Evolutionary conservation across 2,329 filamentous ascomycete genomes (phyloP).

Genomic region (Neophaeococcomyces aloes): DNA sequence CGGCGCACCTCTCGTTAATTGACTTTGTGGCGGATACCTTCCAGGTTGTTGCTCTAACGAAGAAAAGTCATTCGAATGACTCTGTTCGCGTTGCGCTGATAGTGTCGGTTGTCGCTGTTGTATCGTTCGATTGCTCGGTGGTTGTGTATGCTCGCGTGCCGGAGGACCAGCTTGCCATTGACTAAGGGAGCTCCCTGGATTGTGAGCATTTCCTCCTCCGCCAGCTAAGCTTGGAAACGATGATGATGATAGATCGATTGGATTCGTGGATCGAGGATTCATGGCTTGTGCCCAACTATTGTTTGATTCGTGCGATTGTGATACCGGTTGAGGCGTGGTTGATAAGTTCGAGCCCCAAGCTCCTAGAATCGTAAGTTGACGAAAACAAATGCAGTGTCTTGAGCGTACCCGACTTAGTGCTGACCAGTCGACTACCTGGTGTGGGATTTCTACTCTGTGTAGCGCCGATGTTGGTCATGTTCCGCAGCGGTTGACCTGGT

Average conservation of each 20-base stretch:
- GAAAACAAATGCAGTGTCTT: background rate
- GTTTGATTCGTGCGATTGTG: constrained; percentile 16
- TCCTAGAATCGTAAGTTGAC: constrained; percentile 7
- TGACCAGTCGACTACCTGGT: constrained; percentile 13
- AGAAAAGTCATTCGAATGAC: constrained; percentile 17
- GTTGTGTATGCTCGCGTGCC: constrained; percentile 8
- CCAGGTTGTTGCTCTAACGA: constrained; percentile 18
- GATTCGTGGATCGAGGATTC: constrained; percentile 15
- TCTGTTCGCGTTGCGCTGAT: constrained; percentile 13
- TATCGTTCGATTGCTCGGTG: constrained; percentile 1
- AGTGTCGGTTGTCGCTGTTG: constrained; percentile 11
- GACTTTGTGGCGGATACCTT: constrained; percentile 12
- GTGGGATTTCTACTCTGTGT: constrained; percentile 15
- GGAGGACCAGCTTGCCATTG: constrained; percentile 22
- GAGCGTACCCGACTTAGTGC: constrained; percentile 17
- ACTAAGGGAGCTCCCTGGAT: constrained; percentile 15
- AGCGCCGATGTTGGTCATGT: constrained; percentile 15
- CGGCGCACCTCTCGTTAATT: constrained; percentile 14
- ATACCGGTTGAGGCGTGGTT: constrained; percentile 12
- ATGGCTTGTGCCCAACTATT: constrained; percentile 21
- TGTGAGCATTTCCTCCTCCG: constrained; percentile 12
- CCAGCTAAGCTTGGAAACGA: constrained; percentile 20
- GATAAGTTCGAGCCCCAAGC: constrained; percentile 17
- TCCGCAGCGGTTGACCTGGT: constrained; percentile 16
- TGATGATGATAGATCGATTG: constrained; percentile 21